Conservation (phyloP, 2,329 filamentous ascomycete species). For the Penicillium sp. region DNA sequence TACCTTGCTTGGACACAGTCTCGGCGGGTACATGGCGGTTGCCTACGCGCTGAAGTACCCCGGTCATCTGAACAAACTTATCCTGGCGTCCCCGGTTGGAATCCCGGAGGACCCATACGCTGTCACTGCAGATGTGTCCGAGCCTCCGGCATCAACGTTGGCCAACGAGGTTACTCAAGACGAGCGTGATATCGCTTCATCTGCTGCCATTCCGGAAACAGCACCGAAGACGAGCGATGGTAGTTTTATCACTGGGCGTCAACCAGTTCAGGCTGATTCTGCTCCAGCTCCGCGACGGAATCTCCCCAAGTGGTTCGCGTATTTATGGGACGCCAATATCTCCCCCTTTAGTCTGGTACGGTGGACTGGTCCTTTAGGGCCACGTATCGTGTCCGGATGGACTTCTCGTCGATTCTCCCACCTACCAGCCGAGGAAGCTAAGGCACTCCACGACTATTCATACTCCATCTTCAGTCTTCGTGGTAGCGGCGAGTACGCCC, state of each 20-base stretch:
- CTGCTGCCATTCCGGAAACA: slow-evolving; percentile 21
- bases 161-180: slow-evolving; percentile 77
- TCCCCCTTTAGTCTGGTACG: slow-evolving; percentile 91
- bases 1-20: slow-evolving; percentile 85
- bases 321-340: slow-evolving; percentile 95
- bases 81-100: slow-evolving; percentile 89
- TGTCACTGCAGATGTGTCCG: slow-evolving; percentile 74
- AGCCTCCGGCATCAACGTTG: slow-evolving; percentile 69
- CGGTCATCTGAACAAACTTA: slow-evolving; percentile 89
- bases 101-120: slow-evolving; percentile 94
- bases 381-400: slow-evolving; percentile 91
- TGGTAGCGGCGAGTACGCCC: slow-evolving; percentile 88
- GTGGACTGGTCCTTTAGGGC: slow-evolving; percentile 82
- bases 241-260: slow-evolving; percentile 52
- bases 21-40: slow-evolving; percentile 92
- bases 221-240: slow-evolving; percentile 47
- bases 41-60: slow-evolving; percentile 97
- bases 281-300: slow-evolving; percentile 55
- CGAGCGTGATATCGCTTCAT: slow-evolving; percentile 49
- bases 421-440: slow-evolving; percentile 73
- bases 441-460: slow-evolving; percentile 85
- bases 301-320: slow-evolving; percentile 81
- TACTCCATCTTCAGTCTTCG: slow-evolving; percentile 92
- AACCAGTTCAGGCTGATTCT: slow-evolving; percentile 33
- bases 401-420: slow-evolving; percentile 89